Evolutionary conservation across 345 rosid species (phyloP).

Genomic region (Gossypioides kirkii): DNA sequence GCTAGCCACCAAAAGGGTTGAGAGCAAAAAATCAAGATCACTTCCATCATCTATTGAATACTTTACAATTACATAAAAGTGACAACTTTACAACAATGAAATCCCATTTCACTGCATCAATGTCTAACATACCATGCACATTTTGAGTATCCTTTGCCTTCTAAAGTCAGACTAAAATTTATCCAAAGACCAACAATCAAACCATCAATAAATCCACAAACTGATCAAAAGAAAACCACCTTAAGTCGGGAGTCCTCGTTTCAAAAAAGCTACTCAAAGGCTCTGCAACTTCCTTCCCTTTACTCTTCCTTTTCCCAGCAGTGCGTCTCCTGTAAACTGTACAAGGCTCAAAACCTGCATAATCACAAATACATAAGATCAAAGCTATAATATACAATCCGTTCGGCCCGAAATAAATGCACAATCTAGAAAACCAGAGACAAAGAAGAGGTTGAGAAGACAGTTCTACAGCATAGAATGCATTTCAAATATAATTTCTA

Average conservation of each 20-base stretch:
- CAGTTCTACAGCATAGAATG: background rate
- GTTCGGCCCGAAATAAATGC: background rate
- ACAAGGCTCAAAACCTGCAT: background rate
- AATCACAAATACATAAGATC: background rate
- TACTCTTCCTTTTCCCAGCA: background rate
- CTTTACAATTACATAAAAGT: background rate
- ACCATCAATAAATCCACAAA: background rate
- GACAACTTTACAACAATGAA: background rate
- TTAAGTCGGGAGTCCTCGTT: background rate
- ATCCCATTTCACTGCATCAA: background rate
- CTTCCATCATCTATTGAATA: background rate
- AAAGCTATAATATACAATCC: background rate
- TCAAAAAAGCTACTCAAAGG: background rate
- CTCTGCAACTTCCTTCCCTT: background rate
- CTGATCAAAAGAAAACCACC: background rate
- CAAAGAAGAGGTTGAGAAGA: background rate
- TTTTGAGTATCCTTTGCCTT: background rate
- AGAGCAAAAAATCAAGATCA: background rate
- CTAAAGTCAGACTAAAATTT: background rate
- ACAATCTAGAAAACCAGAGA: background rate
- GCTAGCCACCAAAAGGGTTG: background rate
- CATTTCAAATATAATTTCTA: background rate
- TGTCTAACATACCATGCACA: background rate
- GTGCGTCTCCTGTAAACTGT: conserved; percentile 9
- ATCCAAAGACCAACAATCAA: background rate